A percentile compares a stretch with the other conserved stretches of the same genome.
Conservation (phyloP, 306 rosid genomes). For the Hippophae gyantsensis region DNA sequence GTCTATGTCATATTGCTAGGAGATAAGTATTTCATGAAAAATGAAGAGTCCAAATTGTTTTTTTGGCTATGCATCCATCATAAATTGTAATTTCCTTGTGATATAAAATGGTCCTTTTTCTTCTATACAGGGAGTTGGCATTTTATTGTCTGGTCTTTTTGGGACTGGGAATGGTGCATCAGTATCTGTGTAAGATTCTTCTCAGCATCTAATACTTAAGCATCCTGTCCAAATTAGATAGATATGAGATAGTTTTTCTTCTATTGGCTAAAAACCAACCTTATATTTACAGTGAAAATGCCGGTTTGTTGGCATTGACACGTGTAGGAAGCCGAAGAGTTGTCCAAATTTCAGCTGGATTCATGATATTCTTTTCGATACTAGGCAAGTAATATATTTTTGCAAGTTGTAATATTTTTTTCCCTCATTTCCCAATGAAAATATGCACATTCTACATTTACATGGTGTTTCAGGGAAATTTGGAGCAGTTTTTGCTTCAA, state of each 20-base stretch:
- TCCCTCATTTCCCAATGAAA: neutral
- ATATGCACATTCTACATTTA: neutral
- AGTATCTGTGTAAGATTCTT: constrained; percentile 68
- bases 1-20: too few relatives aligned
- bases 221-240: neutral
- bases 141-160: constrained; percentile 76
- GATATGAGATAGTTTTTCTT: constrained; percentile 1
- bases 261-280: constrained; percentile 4
- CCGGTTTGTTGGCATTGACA: constrained; percentile 86
- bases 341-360: constrained; percentile 85
- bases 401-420: neutral
- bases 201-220: neutral
- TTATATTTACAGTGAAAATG: constrained; percentile 55
- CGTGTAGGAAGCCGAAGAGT: constrained; percentile 97
- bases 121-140: constrained; percentile 69
- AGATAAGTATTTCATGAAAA: too few relatives aligned
- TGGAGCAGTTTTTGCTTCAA: constrained; percentile 95
- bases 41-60: too few relatives aligned
- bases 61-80: neutral
- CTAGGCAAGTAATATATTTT: constrained; percentile 39
- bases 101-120: constrained; percentile 1
- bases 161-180: constrained; percentile 93
- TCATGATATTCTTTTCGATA: constrained; percentile 93
- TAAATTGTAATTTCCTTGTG: constrained; percentile 2
- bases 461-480: constrained; percentile 61